Evolutionary conservation across 352 stramenopile genomes (phyloP).

Genomic region (Pythium biforme): DNA sequence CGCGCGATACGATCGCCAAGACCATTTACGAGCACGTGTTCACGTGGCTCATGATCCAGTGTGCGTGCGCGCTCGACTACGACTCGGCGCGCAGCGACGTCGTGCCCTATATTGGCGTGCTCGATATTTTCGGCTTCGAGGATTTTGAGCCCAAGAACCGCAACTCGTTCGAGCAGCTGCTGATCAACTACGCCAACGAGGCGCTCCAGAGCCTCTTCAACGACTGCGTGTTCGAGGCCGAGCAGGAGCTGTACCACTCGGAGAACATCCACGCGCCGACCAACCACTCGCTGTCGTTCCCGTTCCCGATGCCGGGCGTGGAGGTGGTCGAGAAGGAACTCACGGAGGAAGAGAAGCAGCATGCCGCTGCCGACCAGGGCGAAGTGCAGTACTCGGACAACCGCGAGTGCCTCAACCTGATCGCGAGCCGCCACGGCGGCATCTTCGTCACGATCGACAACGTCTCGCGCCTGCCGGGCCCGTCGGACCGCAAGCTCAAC

Average conservation of each 20-base stretch:
- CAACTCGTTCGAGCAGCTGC: constrained; percentile 91
- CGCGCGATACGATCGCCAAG: constrained; percentile 87
- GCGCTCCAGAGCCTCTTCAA: constrained; percentile 91
- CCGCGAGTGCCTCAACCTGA: constrained; percentile 80
- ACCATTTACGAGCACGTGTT: constrained; percentile 89
- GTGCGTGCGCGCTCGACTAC: constrained; percentile 73
- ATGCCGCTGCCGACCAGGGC: constrained; percentile 42
- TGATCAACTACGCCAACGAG: constrained; percentile 94
- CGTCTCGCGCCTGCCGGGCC: constrained; percentile 74
- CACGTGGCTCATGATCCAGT: constrained; percentile 87
- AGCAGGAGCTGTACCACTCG: constrained; percentile 80
- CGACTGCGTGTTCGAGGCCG: constrained; percentile 81
- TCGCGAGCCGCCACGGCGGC: constrained; percentile 76
- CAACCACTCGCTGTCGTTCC: constrained; percentile 80
- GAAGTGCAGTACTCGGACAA: constrained; percentile 83
- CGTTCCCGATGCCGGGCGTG: constrained; percentile 56
- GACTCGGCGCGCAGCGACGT: constrained; percentile 79
- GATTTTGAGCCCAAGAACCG: constrained; percentile 86
- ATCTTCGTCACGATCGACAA: constrained; percentile 88
- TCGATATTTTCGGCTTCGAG: constrained; percentile 94
- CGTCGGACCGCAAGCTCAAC: constrained; percentile 87
- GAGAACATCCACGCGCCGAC: constrained; percentile 84
- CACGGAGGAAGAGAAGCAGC: constrained; percentile 36
- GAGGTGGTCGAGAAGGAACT: constrained; percentile 33
- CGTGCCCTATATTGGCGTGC: constrained; percentile 86